Conservation (phyloP, 495 filamentous ascomycete species). For the Clohesyomyces aquaticus region DNA sequence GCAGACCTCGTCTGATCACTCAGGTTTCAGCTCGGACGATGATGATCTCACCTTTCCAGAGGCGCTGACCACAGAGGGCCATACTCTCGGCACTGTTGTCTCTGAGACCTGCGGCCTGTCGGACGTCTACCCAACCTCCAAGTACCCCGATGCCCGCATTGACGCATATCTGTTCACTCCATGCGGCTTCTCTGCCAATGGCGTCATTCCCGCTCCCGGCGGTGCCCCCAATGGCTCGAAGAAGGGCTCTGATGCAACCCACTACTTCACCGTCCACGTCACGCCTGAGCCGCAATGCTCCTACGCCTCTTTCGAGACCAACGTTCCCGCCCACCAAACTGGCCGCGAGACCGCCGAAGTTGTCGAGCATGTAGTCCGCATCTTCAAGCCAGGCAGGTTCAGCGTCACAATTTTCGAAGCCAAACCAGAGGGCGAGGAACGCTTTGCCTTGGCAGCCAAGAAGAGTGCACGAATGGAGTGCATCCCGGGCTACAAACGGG, state of each 20-base stretch:
- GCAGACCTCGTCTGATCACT: conserved; percentile 71
- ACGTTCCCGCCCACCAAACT: conserved; percentile 87
- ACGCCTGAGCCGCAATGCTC: conserved; percentile 97
- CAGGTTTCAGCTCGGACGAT: conserved; percentile 59
- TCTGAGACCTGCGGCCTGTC: conserved; percentile 89
- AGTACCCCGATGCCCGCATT: conserved; percentile 90
- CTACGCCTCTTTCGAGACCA: conserved; percentile 99
- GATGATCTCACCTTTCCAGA: conserved; percentile 63
- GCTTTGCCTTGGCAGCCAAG: conserved; percentile 48
- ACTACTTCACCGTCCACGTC: conserved; percentile 99
- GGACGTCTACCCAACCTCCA: conserved; percentile 81
- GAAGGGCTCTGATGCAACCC: conserved; percentile 56
- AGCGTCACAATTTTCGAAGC: conserved; percentile 97
- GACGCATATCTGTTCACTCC: conserved; percentile 97
- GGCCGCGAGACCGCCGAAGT: conserved; percentile 88
- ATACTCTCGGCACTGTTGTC: conserved; percentile 89
- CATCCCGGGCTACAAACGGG: conserved; percentile 83
- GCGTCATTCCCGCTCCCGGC: conserved; percentile 82
- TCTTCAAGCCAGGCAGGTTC: conserved; percentile 96
- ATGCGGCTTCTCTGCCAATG: conserved; percentile 98
- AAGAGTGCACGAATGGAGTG: conserved; percentile 74
- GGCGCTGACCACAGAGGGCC: conserved; percentile 86
- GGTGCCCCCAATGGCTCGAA: conserved; percentile 51
- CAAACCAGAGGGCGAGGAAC: conserved; percentile 59
- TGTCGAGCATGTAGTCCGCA: conserved; percentile 88